Base-by-base conservation (phyloP, 2,329 filamentous ascomycete species). In the Fusarium stilboides region DNA sequence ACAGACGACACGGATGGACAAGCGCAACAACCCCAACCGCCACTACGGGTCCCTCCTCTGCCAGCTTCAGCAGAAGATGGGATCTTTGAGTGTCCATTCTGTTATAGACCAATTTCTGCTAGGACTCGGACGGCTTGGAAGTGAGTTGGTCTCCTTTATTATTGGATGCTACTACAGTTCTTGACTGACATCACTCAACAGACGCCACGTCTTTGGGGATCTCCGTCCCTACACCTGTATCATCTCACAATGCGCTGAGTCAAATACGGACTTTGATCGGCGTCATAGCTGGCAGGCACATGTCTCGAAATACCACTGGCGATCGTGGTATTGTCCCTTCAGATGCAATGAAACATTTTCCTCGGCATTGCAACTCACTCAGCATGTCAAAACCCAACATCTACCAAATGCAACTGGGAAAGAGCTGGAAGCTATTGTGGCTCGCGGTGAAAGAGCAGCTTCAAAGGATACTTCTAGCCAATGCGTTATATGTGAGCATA, bases 1-100 rank as follows among this genome's bases (percentile, higher is more conserved):
- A 4, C 22, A 2, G 33, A 45, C 3, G 13, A 51, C 2, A 13
- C 12, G 14, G 12, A 58, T 9, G 28, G 28, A n/a, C 12, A 47
- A 5, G 34, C 8, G 3, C 40, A 49, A 13, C 47, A 43, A 15
- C 46, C 22, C 0, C 10, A 20, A 6, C 56, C 28, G 56, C 50
- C 14, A 28, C 50, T 58, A 6, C 64, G 10, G n/a, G 34, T 73
- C 9, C 80, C 63, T 19, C 75, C 51, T 4, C 51, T 68, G 4
- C 77, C 78, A 0, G 61, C 65, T 33, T 68, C 68, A 2, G 69
- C 76, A 0, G 28, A 47, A 0, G 45, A 71, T 12, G 74, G 75
- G 1, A 71, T 75, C 0, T 82, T 82, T 39, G 76, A 81, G 58
- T 83, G 81, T 36, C 81, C 79, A 0, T 81, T 80, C 10, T 83